A percentile compares a stretch with the other conserved stretches of the same genome.
Evolutionary conservation across 352 stramenopile genomes (phyloP).

Genomic region (Phytophthora niederhauseri): DNA sequence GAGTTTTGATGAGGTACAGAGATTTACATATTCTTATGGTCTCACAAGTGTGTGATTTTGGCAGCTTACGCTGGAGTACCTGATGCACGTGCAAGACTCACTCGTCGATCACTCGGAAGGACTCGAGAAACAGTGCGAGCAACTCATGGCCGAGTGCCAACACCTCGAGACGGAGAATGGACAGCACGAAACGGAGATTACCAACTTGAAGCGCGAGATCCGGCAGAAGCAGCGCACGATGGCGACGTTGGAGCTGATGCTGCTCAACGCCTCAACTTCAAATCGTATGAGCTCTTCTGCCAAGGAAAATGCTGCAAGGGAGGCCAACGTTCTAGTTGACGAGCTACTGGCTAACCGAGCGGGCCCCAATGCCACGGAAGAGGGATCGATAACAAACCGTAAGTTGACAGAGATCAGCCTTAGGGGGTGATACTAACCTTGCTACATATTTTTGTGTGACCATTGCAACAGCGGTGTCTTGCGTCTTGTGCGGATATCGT

Average conservation of each 20-base stretch:
- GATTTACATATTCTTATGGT: not conserved
- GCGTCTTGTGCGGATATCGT: too few relatives aligned
- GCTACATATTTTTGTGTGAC: not conserved
- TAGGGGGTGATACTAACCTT: not conserved
- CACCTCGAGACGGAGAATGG: slow-evolving; percentile 68
- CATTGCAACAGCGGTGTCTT: too few relatives aligned
- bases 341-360: slow-evolving; percentile 31
- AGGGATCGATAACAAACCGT: slow-evolving; percentile 37
- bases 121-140: slow-evolving; percentile 73
- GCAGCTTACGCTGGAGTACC: slow-evolving; percentile 82
- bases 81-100: slow-evolving; percentile 86
- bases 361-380: slow-evolving; percentile 18
- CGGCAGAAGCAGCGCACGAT: slow-evolving; percentile 83
- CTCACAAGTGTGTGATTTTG: slow-evolving; percentile 13
- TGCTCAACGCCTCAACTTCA: slow-evolving; percentile 60
- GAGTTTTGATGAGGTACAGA: not conserved
- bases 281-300: slow-evolving; percentile 30
- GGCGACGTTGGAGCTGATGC: slow-evolving; percentile 81
- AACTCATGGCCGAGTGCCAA: slow-evolving; percentile 64
- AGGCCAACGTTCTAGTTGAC: slow-evolving; percentile 44
- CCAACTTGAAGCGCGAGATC: slow-evolving; percentile 76
- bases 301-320: slow-evolving; percentile 47
- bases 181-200: slow-evolving; percentile 61
- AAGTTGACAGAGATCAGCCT: slow-evolving; percentile 2
- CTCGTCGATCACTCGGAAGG: slow-evolving; percentile 67